Evolutionary conservation across 1,284 basidiomycete species (phyloP).

Genomic region (Ustilago trichophora): DNA sequence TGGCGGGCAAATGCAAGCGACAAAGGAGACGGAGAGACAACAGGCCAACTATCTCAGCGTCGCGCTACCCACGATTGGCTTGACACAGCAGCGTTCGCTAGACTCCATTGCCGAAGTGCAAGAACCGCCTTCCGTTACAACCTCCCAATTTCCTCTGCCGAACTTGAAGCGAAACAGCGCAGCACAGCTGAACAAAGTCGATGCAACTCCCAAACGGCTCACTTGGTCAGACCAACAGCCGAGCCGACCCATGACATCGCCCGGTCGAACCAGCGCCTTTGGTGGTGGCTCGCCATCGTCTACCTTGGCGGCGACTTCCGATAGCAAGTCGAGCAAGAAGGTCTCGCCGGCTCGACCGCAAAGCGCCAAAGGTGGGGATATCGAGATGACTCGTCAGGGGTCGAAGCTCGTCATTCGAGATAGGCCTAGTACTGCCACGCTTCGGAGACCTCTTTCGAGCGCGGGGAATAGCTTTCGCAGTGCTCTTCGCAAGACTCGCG

Average conservation of each 20-base stretch:
- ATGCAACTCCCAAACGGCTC: neutral
- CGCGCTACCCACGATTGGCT: neutral
- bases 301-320: neutral
- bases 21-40: no score
- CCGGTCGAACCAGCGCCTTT: constrained; percentile 2
- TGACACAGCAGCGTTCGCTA: constrained; percentile 15
- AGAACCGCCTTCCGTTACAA: constrained; percentile 9
- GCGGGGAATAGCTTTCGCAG: constrained; percentile 12
- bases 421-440: constrained; percentile 1
- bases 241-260: constrained; percentile 6
- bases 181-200: neutral
- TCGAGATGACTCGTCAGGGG: constrained; percentile 35
- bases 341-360: constrained; percentile 5
- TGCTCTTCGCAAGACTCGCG: constrained; percentile 13
- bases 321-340: constrained; percentile 1
- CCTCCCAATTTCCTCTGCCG: neutral
- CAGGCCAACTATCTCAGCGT: constrained; percentile 1
- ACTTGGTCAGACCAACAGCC: constrained; percentile 9
- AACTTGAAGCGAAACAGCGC: neutral
- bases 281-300: neutral
- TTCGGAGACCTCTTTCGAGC: constrained; percentile 15
- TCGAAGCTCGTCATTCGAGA: constrained; percentile 25
- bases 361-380: constrained; percentile 16
- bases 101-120: constrained; percentile 35
- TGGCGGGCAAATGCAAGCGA: neutral